phyloP scores from a whole-genome alignment of 805 yeast species.

The Starmerella etchellsii region DNA sequence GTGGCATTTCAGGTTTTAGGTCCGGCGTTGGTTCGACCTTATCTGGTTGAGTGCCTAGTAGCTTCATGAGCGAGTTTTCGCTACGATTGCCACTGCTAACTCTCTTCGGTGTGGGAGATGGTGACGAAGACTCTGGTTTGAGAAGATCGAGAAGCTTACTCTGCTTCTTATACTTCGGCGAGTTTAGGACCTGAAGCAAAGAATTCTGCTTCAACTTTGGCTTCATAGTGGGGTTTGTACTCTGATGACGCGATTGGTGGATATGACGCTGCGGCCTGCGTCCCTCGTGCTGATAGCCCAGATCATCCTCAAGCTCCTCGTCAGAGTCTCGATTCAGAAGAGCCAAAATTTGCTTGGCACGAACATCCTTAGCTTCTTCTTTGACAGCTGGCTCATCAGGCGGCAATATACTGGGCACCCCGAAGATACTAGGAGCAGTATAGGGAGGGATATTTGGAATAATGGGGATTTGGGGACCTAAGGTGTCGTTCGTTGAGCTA shows the following conservation, averaged over 20 bases:
- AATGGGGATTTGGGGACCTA: too few species aligned
- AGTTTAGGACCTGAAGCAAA: slow-evolving; percentile 11
- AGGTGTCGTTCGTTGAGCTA: too few species aligned
- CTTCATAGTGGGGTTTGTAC: neutral
- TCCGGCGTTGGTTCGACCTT: neutral
- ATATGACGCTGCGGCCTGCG: neutral
- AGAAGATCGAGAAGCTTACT: slow-evolving; percentile 9
- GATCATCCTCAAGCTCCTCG: too few species aligned
- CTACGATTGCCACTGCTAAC: neutral
- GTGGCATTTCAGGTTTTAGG: neutral
- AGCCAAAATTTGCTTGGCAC: slow-evolving; percentile 24
- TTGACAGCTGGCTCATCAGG: neutral
- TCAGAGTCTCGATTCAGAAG: slow-evolving; percentile 19
- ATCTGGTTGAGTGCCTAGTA: neutral
- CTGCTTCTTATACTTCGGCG: slow-evolving; percentile 2
- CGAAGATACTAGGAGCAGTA: too few species aligned
- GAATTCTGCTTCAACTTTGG: slow-evolving; percentile 7
- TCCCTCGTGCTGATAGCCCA: neutral
- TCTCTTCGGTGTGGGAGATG: neutral
- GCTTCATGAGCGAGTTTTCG: slow-evolving; percentile 7
- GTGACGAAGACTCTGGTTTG: neutral
- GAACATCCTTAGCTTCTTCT: neutral
- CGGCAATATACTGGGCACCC: neutral
- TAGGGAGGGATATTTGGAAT: too few species aligned
- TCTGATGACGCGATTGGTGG: neutral